Evolutionary conservation across 2,329 filamentous ascomycete species (phyloP).

Genomic region (Diaporthe citri): DNA sequence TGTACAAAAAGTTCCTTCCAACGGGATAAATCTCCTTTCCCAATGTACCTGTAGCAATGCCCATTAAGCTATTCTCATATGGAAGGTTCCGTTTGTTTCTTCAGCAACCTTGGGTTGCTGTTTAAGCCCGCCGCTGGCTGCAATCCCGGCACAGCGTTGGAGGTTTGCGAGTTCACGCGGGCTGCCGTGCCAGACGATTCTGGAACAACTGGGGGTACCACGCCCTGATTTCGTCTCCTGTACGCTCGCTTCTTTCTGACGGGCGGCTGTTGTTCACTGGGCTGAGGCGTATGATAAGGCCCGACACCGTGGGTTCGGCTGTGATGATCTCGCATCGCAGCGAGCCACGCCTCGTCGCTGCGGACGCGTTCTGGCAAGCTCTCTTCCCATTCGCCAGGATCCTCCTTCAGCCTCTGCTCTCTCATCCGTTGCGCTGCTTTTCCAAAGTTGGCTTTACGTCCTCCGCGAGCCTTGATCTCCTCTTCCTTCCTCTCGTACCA

Average conservation of each 20-base stretch:
- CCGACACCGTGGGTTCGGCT: constrained; percentile 1
- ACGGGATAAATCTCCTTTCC: background rate
- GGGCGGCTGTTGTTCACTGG: constrained; percentile 29
- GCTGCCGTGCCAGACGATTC: background rate
- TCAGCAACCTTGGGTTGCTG: background rate
- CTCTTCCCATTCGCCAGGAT: constrained; percentile 45
- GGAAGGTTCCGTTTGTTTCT: background rate
- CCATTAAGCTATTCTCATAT: background rate
- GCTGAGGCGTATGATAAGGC: background rate
- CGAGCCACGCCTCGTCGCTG: constrained; percentile 60
- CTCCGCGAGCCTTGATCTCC: constrained; percentile 63
- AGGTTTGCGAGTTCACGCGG: background rate
- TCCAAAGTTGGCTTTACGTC: constrained; percentile 65
- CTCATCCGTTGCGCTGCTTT: constrained; percentile 55
- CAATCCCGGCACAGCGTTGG: constrained; percentile 5
- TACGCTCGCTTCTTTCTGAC: constrained; percentile 35
- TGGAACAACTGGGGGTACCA: background rate
- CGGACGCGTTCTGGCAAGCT: constrained; percentile 58
- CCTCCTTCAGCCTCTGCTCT: constrained; percentile 46
- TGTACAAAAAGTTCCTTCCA: background rate
- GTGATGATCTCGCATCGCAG: constrained; percentile 51
- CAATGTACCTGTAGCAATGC: background rate
- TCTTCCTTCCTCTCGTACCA: constrained; percentile 62
- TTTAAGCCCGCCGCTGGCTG: background rate
- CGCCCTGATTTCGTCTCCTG: constrained; percentile 33